Base-by-base conservation (phyloP, 2,329 filamentous ascomycete genomes). In the Fusarium napiforme region DNA sequence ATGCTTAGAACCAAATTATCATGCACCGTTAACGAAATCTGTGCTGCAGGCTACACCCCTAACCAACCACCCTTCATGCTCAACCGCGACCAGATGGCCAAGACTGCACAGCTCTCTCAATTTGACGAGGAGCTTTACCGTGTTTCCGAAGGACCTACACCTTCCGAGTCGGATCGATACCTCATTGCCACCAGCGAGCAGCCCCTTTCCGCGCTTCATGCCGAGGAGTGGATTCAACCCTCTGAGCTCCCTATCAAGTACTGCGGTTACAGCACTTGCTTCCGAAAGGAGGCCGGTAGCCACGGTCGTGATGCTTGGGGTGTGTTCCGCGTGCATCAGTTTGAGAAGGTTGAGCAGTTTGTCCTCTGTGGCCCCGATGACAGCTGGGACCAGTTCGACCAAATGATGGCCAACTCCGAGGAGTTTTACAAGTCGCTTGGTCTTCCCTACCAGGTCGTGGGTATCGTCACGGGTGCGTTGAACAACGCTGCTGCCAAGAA, bases 41-140 rank as follows among this genome's bases (percentile, higher is more conserved):
- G 45, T n/a, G 21, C 55, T 40, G 19, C 30, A 82, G 95, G 93
- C 64, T 97, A 95, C 83, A 94, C 89, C 36, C 92, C 93, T 12
- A 90, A 96, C 74, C 93, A 96, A 80, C 93, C 96, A 4, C 95
- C 95, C 4, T 95, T 94, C 80, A 97, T 99, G 87, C 97, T 98
- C 93, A 89, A 96, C 72, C 93, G 93, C 83, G 93, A 97, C 57
- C 92, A 94, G 82, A 99, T 99, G 96, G 95, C 93, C 69, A 98
- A 98, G 87, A 99, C 96, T 0, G 96, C 96, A 5, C 96, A 99
- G 84, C 90, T 99, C 32, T 95, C 96, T 76, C 93, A 98, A 79
- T 99, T 99, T 79, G 96, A 99, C 80, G 96, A 98, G 82, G 96
- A 98, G 83, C 87, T 99, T 58, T 99, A 99, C 88, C 98, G 98